Evolutionary conservation across 352 stramenopile genomes (phyloP), one percentile per base, ranked within the genome.

Genomic region (Phytopythium vexans): DNA sequence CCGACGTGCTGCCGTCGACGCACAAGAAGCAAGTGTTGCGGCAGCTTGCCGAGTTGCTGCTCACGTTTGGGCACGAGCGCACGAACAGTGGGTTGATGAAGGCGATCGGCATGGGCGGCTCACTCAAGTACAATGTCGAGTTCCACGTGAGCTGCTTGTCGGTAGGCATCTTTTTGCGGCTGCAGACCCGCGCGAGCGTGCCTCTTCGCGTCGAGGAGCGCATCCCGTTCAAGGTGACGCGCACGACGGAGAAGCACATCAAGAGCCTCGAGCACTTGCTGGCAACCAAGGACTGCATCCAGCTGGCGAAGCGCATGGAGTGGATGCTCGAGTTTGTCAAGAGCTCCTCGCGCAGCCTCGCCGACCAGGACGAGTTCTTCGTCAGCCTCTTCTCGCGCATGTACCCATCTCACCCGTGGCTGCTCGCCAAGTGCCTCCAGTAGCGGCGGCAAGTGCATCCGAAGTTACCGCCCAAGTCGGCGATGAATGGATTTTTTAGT

Each of bases 41-140:
- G 1, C 74, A 90, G 38, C 41, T 89, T 31, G 76, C 73, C 51
- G 70, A 88, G 44, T 56, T 84, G 4, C 64, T 93, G 49, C 64
- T 93, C 2, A 58, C 67, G 42, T 56, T 89, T 41, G 83, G 83
- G 5, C 74, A 93, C 36, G 77, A 80, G 7, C 72, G 83, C 37
- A 80, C 76, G 38, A 81, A 93, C 57, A 84, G 89, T 31, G 83
- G 83, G 1, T 77, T 93, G 59, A 93, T 93, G 83, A 92, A 92
- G 58, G 83, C 81, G 1, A 93, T 93, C 41, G 82, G 82, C 36
- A 82, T 93, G 3, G 80, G 79, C 21, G 82, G 83, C 0, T 83
- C 83, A 2, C 67, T 94, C 39, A 77, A 85, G 56, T 85, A 89
- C 57, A 73, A 74, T 14, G 65, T 89, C 12, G 83, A 93, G 54